phyloP scores from a whole-genome alignment of 2,329 filamentous ascomycete species.

The Cladophialophora immunda region DNA sequence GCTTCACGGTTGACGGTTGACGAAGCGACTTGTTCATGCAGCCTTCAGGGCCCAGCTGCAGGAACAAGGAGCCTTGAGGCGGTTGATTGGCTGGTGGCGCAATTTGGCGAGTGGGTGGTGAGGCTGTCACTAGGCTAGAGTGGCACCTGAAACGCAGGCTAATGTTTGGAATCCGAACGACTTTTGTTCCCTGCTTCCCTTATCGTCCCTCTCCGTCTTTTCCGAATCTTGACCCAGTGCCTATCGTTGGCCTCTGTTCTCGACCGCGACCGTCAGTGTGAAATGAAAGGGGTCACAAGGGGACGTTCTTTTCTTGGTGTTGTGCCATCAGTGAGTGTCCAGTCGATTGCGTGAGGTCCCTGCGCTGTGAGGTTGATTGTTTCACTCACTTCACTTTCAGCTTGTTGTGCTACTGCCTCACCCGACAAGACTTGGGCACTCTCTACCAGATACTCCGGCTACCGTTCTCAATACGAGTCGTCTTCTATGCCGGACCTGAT shows the following conservation, averaged over 20 bases:
- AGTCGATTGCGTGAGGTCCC: conserved; percentile 9
- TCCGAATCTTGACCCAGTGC: conserved; percentile 6
- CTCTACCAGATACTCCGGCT: neutral
- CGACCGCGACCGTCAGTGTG: neutral
- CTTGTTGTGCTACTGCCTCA: neutral
- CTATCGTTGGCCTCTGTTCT: neutral
- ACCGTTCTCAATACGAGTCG: neutral
- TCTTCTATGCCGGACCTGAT: neutral
- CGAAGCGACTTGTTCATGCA: conserved; percentile 10
- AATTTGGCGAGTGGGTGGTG: neutral
- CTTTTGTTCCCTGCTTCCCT: conserved; percentile 19
- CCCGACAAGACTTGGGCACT: neutral
- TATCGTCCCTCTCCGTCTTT: conserved; percentile 15
- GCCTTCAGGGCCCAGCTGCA: conserved; percentile 9
- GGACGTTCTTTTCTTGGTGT: conserved; percentile 14
- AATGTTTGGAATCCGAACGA: conserved; percentile 36
- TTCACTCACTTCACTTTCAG: conserved; percentile 3
- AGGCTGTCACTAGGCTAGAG: conserved; percentile 24
- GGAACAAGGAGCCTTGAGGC: conserved; percentile 16
- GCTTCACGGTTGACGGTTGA: neutral
- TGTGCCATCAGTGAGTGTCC: conserved; percentile 20
- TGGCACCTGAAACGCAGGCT: conserved; percentile 38
- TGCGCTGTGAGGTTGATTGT: conserved; percentile 1
- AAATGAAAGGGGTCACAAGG: conserved; percentile 30
- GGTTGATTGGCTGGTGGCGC: conserved; percentile 19